Percentiles rank a stretch among this genome's conserved stretches.
Conservation (phyloP, 352 stramenopile species). For the Globisporangium okanoganense region DNA sequence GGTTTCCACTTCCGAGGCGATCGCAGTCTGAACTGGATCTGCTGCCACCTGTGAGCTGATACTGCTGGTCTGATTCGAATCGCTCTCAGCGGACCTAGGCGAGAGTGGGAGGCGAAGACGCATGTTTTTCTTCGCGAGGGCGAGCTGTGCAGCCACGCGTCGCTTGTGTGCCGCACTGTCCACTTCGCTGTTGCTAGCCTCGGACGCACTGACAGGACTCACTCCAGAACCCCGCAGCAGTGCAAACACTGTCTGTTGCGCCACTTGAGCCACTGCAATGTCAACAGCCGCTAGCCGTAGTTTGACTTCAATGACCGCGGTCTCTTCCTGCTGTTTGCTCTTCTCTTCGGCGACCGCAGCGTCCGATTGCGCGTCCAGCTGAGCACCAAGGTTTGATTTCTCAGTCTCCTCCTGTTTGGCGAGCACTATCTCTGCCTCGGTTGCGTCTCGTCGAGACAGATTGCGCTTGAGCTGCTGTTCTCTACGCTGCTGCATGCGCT, state of each 20-base stretch:
- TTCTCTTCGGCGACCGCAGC: neutral
- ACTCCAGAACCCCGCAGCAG: too few relatives aligned
- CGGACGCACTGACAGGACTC: too few relatives aligned
- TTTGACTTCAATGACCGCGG: neutral
- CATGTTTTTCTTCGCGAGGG: constrained; percentile 4
- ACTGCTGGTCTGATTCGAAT: neutral
- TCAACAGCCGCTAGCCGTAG: neutral
- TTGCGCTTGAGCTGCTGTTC: constrained; percentile 4
- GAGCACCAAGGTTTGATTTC: neutral
- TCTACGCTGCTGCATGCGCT: constrained; percentile 2
- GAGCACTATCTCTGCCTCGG: neutral
- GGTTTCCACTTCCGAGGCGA: neutral
- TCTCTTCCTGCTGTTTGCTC: neutral
- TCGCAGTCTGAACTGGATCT: neutral
- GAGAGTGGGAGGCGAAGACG: neutral
- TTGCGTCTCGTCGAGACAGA: neutral
- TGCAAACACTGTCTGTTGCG: neutral
- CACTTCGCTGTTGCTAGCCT: neutral
- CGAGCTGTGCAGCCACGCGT: neutral
- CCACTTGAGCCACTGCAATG: neutral
- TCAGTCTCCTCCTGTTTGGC: constrained; percentile 2
- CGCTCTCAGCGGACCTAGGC: neutral
- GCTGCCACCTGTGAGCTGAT: neutral
- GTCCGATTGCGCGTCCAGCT: constrained; percentile 1
- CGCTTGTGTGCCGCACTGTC: neutral